Evolutionary conservation across 768 basidiomycete species (phyloP).

Genomic region (Scleroderma bovista): DNA sequence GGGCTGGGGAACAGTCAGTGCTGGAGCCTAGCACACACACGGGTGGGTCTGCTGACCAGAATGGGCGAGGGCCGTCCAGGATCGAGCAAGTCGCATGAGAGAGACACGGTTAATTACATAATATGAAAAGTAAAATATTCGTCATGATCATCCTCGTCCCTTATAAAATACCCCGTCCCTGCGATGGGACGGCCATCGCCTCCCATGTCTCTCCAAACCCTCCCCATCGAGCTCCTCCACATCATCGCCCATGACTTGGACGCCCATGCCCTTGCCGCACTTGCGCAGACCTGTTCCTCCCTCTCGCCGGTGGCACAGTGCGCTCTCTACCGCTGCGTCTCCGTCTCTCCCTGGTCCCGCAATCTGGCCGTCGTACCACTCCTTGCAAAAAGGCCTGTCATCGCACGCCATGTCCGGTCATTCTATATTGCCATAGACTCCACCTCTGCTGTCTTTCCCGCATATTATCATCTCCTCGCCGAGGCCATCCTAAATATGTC

Average conservation of each 20-base stretch:
- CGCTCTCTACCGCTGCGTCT: constrained; percentile 57
- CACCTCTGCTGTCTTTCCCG: constrained; percentile 33
- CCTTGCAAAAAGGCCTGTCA: constrained; percentile 49
- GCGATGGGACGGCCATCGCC: constrained; percentile 2
- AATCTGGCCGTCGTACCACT: constrained; percentile 48
- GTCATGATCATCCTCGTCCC: constrained; percentile 6
- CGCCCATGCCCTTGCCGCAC: constrained; percentile 37
- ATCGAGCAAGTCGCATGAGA: background rate
- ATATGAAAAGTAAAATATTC: background rate
- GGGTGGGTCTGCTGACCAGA: constrained; percentile 5
- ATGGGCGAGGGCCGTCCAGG: background rate
- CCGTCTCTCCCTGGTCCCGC: constrained; percentile 37
- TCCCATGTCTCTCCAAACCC: constrained; percentile 39
- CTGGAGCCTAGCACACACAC: too few relatives aligned
- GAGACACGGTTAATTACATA: constrained; percentile 1
- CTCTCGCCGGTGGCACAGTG: constrained; percentile 50
- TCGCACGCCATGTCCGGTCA: constrained; percentile 58
- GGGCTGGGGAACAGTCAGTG: constrained; percentile 33
- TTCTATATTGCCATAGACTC: constrained; percentile 52
- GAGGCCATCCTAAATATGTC: constrained; percentile 57
- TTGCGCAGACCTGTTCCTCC: constrained; percentile 39
- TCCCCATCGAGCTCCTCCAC: constrained; percentile 64
- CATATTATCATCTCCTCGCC: constrained; percentile 46
- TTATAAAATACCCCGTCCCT: constrained; percentile 10
- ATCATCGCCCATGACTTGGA: constrained; percentile 37